phyloP scores from a whole-genome alignment of 2,329 filamentous ascomycete genomes.

The Botrytis deweyae region DNA sequence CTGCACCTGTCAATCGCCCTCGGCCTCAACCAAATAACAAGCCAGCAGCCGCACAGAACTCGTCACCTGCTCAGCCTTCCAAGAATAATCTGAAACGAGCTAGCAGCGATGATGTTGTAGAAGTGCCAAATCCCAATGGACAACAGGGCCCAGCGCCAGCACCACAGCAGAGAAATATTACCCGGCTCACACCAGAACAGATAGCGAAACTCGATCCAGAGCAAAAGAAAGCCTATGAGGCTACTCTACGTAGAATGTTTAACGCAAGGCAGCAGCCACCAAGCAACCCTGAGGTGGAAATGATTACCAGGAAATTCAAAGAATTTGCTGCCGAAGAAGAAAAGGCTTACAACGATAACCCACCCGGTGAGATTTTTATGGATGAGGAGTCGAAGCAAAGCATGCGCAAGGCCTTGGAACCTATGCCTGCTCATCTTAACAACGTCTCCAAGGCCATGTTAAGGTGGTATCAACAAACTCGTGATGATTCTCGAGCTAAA shows the following conservation, averaged over 20 bases:
- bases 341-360: slow-evolving; percentile 20
- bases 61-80: slow-evolving; percentile 37
- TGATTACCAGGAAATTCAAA: slow-evolving; percentile 25
- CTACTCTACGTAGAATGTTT: slow-evolving; percentile 20
- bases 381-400: slow-evolving; percentile 30
- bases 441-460: slow-evolving; percentile 34
- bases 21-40: slow-evolving; percentile 27
- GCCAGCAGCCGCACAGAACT: slow-evolving; percentile 30
- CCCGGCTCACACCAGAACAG: slow-evolving; percentile 37
- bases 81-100: slow-evolving; percentile 46
- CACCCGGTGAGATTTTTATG: slow-evolving; percentile 36
- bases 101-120: slow-evolving; percentile 47
- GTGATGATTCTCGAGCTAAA: slow-evolving; percentile 36
- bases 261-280: not conserved
- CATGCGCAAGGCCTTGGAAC: slow-evolving; percentile 27
- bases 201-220: slow-evolving; percentile 36
- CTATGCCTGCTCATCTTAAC: slow-evolving; percentile 26
- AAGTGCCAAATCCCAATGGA: slow-evolving; percentile 42
- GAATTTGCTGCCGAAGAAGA: slow-evolving; percentile 30
- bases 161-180: slow-evolving; percentile 37
- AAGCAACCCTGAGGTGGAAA: not conserved
- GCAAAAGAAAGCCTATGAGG: slow-evolving; percentile 36
- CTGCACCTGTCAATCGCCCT: slow-evolving; percentile 25
- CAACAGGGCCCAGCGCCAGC: slow-evolving; percentile 27
- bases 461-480: slow-evolving; percentile 36